Base-by-base conservation (phyloP, 768 basidiomycete species). In the Hysterangium stoloniferum region DNA sequence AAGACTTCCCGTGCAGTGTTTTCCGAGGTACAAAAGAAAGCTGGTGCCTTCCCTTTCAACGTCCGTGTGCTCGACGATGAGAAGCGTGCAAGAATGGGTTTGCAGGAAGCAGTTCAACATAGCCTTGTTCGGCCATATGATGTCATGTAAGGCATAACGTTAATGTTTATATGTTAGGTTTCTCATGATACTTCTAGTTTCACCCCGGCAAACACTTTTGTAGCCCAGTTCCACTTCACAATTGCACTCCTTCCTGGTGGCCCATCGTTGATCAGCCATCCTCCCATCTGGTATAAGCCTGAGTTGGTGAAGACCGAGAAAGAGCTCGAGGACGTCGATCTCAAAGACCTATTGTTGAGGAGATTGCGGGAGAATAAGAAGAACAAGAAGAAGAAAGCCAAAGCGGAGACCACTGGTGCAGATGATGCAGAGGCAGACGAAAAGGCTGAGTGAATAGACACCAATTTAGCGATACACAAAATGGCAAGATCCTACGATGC, bases 21-120 rank as follows among this genome's bases (percentile, higher is more conserved):
- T 71, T 87, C 88, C 44, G 95, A 98, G 68, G 89, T 97, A 60
- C 89, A 94, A 70, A 94, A 92, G 76, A 98, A 97, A 69, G 90
- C 96, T 35, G 95, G 95, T 22, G 77, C 91, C 4, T 98, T 99
- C 81, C 95, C 96, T 29, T 97, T 99, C 77, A 97, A 94, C 60
- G 78, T 99, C 56, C 89, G 96, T 55, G 76, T 76, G 40, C 76
- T 98, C 52, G 95, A 95, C 56, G 95, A 98, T 62, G 95, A 98
- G 76, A 94, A 94, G 70, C 80, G 90, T 47, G 85, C 91, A 24
- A 83, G 95, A 32, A 84, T 98, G 76, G 96, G 95, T 57, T 77
- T 98, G 29, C 85, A 88, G 64, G 96, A 98, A 71, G 94, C 95
- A 42, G 91, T 94, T 32, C 86, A 94, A 64, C 96, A 99, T 65